Conservation (phyloP, 2,329 filamentous ascomycete species). For the Ophiocordyceps robertsii region DNA sequence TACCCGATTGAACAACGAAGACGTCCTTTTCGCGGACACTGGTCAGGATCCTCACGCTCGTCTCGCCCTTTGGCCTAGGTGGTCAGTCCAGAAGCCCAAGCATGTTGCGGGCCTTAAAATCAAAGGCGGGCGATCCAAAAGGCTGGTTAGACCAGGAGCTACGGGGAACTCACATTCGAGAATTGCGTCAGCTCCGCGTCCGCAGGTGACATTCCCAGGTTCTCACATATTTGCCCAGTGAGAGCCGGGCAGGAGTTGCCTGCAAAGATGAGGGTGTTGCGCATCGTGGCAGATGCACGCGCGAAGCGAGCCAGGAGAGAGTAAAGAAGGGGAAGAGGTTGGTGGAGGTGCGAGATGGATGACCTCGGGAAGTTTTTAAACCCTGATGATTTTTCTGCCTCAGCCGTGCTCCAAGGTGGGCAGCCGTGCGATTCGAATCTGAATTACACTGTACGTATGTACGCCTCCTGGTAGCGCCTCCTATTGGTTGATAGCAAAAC, state of each 20-base stretch:
- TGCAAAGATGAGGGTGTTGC: conserved; percentile 54
- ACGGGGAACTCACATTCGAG: conserved; percentile 46
- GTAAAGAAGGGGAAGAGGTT: conserved; percentile 7
- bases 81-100: conserved; percentile 6
- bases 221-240: conserved; percentile 53
- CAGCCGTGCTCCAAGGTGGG: not conserved
- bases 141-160: conserved; percentile 5
- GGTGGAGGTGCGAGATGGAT: not conserved
- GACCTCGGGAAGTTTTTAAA: not conserved
- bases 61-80: conserved; percentile 43
- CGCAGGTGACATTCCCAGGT: conserved; percentile 51
- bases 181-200: conserved; percentile 55
- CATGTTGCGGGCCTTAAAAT: too few relatives aligned
- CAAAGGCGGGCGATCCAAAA: not conserved
- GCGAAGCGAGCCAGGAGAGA: not conserved
- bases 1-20: conserved; percentile 96
- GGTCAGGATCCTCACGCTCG: conserved; percentile 54
- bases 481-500: too few relatives aligned
- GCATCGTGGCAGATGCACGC: conserved; percentile 29
- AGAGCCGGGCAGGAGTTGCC: conserved; percentile 54
- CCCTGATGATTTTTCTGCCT: not conserved
- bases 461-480: too few relatives aligned
- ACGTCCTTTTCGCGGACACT: conserved; percentile 95
- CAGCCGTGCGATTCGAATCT: not conserved
- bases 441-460: not conserved